Conservation (phyloP, 441 rosid species). For the Erysimum pusillum region DNA sequence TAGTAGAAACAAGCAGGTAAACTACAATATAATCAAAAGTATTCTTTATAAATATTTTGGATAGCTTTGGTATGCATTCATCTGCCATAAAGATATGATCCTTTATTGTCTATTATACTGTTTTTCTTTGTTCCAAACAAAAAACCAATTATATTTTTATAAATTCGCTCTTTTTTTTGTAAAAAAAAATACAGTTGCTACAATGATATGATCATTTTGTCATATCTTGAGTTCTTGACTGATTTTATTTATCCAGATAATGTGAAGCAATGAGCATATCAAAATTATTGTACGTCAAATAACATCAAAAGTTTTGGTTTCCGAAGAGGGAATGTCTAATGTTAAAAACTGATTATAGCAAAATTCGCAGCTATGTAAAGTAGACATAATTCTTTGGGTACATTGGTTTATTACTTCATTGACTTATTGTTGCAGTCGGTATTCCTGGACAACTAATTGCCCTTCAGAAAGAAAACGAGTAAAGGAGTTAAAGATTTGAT, state of each 20-base stretch:
- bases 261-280: no score
- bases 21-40: not conserved
- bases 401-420: slow-evolving; percentile 15
- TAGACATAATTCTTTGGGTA: not conserved
- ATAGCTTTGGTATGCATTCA: not conserved
- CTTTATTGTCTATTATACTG: not conserved
- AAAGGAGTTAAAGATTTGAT: slow-evolving; percentile 31
- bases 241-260: no score
- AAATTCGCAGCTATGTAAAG: not conserved
- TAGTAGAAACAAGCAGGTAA: not conserved
- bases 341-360: not conserved
- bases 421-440: slow-evolving; percentile 34
- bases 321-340: no score
- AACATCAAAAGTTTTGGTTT: no score
- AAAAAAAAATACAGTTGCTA: no score
- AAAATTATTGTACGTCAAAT: no score
- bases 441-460: not conserved
- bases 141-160: no score
- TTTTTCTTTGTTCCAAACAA: not conserved
- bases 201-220: no score
- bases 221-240: no score
- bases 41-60: not conserved
- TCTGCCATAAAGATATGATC: not conserved
- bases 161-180: no score
- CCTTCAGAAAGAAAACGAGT: not conserved